These are phyloP conservation scores for Metschnikowia picachoensis DNA, from an alignment of 805 yeast species.

Conservation along the genomic window DNA sequence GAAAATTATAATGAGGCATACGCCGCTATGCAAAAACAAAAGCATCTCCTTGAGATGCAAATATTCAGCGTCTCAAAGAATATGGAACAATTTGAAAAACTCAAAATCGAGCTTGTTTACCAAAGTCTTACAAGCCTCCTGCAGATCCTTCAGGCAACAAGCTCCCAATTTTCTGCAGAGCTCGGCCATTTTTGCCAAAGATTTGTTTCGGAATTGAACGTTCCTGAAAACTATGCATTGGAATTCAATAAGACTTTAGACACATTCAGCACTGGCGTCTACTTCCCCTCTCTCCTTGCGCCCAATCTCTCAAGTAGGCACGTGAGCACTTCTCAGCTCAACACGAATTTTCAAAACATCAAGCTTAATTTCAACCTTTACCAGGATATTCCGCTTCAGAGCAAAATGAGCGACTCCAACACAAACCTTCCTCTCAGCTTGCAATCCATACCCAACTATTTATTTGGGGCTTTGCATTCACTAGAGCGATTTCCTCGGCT, in stretches of 20 bases:
- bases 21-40: slow-evolving; percentile 29
- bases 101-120: slow-evolving; percentile 32
- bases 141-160: slow-evolving; percentile 25
- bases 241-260: slow-evolving; percentile 21
- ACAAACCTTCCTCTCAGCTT: slow-evolving; percentile 19
- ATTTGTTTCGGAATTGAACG: slow-evolving; percentile 3
- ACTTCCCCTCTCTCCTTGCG: slow-evolving; percentile 33
- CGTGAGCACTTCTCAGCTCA: slow-evolving; percentile 24
- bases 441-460: slow-evolving; percentile 32
- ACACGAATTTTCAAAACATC: slow-evolving; percentile 36
- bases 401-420: slow-evolving; percentile 9
- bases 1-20: slow-evolving; percentile 32
- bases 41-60: slow-evolving; percentile 29
- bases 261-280: slow-evolving; percentile 35
- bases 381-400: slow-evolving; percentile 39
- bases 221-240: slow-evolving; percentile 1
- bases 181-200: not conserved
- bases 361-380: slow-evolving; percentile 35
- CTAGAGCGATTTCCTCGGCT: slow-evolving; percentile 10
- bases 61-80: slow-evolving; percentile 19
- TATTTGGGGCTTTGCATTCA: slow-evolving; percentile 21
- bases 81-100: slow-evolving; percentile 34
- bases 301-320: slow-evolving; percentile 26
- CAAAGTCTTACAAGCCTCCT: slow-evolving; percentile 31
- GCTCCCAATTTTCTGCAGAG: not conserved